Evolutionary conservation across 495 filamentous ascomycete species (phyloP).

Genomic region (Talaromyces thailandensis): DNA sequence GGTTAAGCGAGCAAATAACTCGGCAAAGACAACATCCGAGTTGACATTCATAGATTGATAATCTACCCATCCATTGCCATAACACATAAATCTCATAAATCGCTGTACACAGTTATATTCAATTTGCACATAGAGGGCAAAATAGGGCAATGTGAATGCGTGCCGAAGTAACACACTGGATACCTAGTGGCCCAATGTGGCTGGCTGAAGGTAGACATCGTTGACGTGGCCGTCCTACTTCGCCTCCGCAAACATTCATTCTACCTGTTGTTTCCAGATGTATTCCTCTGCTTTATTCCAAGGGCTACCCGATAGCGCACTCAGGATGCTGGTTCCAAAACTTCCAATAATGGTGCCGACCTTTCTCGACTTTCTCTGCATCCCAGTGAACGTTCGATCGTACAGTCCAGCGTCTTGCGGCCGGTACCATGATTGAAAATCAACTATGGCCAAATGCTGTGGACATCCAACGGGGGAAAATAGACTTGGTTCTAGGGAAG

Average conservation of each 20-base stretch:
- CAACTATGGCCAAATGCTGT: too few species aligned
- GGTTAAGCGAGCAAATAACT: neutral
- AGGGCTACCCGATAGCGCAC: neutral
- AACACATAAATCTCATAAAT: neutral
- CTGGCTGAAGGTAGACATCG: neutral
- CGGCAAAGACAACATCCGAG: neutral
- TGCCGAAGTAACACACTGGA: neutral
- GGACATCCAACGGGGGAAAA: too few species aligned
- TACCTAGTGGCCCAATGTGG: neutral
- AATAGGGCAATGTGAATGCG: neutral
- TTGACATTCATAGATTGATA: neutral
- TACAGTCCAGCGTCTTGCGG: too few species aligned
- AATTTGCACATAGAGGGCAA: too few species aligned
- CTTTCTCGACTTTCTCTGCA: too few species aligned
- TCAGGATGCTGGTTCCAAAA: neutral
- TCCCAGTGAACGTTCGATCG: neutral
- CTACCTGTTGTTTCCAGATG: neutral
- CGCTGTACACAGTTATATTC: neutral
- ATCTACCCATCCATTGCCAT: neutral
- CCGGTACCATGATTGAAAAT: too few species aligned
- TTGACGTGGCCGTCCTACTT: neutral
- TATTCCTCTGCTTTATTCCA: neutral
- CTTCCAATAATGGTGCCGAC: too few species aligned
- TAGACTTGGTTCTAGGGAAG: too few species aligned
- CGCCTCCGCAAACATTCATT: neutral